Conservation (phyloP, 2,329 filamentous ascomycete genomes). For the Diaporthe batatas region DNA sequence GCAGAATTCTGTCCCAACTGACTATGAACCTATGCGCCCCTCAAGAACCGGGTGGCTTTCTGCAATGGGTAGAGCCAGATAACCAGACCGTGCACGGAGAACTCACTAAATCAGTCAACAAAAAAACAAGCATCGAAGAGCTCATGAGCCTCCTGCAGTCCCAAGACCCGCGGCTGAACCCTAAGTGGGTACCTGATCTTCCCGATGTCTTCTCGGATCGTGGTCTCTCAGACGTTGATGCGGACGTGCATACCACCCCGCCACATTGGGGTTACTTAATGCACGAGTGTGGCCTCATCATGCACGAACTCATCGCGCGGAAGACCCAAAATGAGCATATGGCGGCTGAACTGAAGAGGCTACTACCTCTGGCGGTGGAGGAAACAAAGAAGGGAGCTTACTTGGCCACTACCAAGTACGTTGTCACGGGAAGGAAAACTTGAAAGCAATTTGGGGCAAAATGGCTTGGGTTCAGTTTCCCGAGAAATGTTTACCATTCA, state of each 20-base stretch:
- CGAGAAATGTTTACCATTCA: no score
- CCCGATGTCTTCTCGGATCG: not conserved
- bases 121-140: not conserved
- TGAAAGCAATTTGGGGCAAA: not conserved
- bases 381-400: conserved; percentile 8
- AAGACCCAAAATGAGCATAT: conserved; percentile 14
- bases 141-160: not conserved
- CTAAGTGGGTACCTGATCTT: not conserved
- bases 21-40: not conserved
- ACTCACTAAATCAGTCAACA: not conserved
- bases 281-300: conserved; percentile 13
- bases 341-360: not conserved
- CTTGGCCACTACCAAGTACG: conserved; percentile 4
- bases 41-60: conserved; percentile 15
- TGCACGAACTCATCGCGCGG: not conserved
- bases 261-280: conserved; percentile 6
- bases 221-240: not conserved
- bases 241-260: not conserved
- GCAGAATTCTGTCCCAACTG: not conserved
- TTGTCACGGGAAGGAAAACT: conserved; percentile 5
- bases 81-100: not conserved
- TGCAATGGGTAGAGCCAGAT: conserved; percentile 29
- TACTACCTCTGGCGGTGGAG: not conserved
- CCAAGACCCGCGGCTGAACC: conserved; percentile 7
- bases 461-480: no score